Base-by-base conservation (phyloP, 257 asterid genomes). In the Gynochthodes officinalis region DNA sequence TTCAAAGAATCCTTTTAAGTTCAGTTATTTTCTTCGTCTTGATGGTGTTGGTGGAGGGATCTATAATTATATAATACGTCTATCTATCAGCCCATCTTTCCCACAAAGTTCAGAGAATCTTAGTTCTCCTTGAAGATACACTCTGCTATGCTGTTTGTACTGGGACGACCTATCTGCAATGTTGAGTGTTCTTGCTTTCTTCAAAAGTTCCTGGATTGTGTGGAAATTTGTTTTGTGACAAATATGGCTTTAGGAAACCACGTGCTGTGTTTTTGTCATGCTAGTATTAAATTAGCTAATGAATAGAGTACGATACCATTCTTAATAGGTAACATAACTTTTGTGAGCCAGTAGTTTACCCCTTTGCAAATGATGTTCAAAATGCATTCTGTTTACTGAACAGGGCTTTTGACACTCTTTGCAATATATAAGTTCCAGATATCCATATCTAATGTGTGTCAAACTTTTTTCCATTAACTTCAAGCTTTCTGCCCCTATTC, bases 11-110 rank as follows among this genome's bases (percentile, higher is more conserved):
- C 61, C 72, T 69, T n/a, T n/a, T 68, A 4, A n/a, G 23, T 33
- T 53, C 30, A 35, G 1, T 63, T 63, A 19, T 69, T 35, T 21
- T 25, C 27, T n/a, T 14, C n/a, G n/a, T n/a, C 33, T 54, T 35
- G 27, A 39, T 54, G 28, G 63, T 42, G 48, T 16, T 52, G 63
- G 64, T n/a, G n/a, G n/a, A 44, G 53, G 61, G 40, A 70, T 54
- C 32, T 62, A 5, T 11, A 28, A 25, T 50, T 2, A n/a, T n/a
- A n/a, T n/a, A n/a, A n/a, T n/a, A n/a, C n/a, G n/a, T 33, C 14
- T 28, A 12, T 68, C 73, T 8, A 18, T 50, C 61, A 50, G 73
- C 60, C 25, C 19, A 2, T 52, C 32, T 5, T 33, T 25, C 40
- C 48, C 25, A 19, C 8, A 37, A 7, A 69, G 52, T 33, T n/a